These are phyloP conservation scores for Akanthomyces lecanii DNA, from an alignment of 2,329 filamentous ascomycete species.

Conservation along the genomic window DNA sequence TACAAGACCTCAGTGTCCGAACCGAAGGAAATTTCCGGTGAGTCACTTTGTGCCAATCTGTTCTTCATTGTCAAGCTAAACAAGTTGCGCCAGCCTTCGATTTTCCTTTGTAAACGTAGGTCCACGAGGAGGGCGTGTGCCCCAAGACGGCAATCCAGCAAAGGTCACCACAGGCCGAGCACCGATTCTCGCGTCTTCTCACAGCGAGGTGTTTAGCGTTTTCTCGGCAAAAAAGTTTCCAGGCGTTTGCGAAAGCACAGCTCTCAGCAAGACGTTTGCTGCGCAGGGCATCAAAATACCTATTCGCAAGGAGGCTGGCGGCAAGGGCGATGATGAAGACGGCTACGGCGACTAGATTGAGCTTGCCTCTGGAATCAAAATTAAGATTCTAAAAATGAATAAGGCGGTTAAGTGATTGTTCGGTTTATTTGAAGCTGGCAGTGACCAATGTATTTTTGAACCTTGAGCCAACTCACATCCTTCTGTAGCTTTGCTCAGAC, in stretches of 20 bases:
- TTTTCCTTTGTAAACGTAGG: conserved; percentile 85
- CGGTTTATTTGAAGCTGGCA: too few species aligned
- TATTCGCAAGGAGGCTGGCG: conserved; percentile 77
- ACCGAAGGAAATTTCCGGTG: conserved; percentile 90
- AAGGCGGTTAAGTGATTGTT: not conserved
- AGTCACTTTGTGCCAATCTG: conserved; percentile 18
- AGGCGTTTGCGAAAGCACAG: conserved; percentile 90
- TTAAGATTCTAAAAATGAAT: not conserved
- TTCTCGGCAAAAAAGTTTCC: conserved; percentile 98
- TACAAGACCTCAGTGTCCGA: conserved; percentile 90
- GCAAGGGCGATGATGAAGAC: conserved; percentile 50
- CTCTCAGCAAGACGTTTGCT: conserved; percentile 88
- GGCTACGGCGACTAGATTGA: conserved; percentile 34
- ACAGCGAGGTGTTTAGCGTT: conserved; percentile 86
- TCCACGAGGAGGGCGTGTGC: conserved; percentile 35
- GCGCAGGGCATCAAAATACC: conserved; percentile 94
- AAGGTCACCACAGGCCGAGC: conserved; percentile 69
- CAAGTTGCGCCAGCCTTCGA: conserved; percentile 44
- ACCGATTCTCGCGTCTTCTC: conserved; percentile 78
- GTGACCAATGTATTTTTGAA: too few species aligned
- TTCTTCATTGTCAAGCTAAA: not conserved
- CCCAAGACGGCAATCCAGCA: conserved; percentile 36
- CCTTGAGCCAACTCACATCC: too few species aligned
- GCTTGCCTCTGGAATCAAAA: too few species aligned
- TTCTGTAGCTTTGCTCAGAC: too few species aligned